These are phyloP conservation scores for Cyberlindnera petersonii DNA, from an alignment of 805 yeast species.

Conservation along the genomic window DNA sequence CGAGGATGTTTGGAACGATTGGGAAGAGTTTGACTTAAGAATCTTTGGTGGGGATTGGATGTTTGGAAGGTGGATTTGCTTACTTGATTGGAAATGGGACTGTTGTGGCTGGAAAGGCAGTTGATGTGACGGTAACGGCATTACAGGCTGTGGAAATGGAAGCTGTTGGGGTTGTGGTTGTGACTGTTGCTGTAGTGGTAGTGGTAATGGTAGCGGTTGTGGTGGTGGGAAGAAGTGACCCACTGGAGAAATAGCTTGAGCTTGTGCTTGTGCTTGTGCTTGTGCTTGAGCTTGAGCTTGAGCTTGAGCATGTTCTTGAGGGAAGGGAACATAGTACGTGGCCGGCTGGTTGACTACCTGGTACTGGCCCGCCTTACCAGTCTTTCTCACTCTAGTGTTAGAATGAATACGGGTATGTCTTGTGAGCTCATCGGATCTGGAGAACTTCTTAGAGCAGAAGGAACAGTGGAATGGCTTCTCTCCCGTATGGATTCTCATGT, in stretches of 20 bases:
- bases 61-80: constrained; percentile 25
- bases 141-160: not conserved
- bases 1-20: constrained; percentile 25
- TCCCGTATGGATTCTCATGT: constrained; percentile 89
- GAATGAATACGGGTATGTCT: constrained; percentile 80
- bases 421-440: constrained; percentile 81
- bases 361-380: constrained; percentile 29
- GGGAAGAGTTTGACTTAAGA: constrained; percentile 23
- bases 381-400: constrained; percentile 46
- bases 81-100: constrained; percentile 18
- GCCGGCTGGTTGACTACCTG: constrained; percentile 24
- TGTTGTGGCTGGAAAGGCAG: constrained; percentile 12
- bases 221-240: constrained; percentile 5
- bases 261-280: too few relatives aligned
- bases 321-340: constrained; percentile 26
- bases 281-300: too few relatives aligned
- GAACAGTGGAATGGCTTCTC: constrained; percentile 87
- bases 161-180: constrained; percentile 4
- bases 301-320: constrained; percentile 8
- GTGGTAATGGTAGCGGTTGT: constrained; percentile 8
- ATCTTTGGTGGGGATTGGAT: constrained; percentile 30
- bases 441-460: constrained; percentile 73
- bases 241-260: constrained; percentile 6
- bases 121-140: constrained; percentile 14
- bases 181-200: constrained; percentile 7